Percentiles rank a stretch among this genome's conserved stretches.
These are phyloP conservation scores for Colletotrichum sp. DNA, from an alignment of 2,329 filamentous ascomycete species.

Conservation along the genomic window DNA sequence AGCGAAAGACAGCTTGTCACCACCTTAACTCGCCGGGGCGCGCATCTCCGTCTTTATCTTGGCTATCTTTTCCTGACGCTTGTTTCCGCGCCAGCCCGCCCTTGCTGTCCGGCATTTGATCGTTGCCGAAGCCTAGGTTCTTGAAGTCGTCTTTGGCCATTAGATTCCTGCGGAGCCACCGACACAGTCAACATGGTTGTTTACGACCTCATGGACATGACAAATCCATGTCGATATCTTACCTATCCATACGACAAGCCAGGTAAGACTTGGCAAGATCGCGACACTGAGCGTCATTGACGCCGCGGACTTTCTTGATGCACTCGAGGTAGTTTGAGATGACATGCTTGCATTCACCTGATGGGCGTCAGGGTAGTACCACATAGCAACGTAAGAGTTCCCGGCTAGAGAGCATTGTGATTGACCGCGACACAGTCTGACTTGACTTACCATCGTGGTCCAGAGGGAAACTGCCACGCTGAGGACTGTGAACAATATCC, in stretches of 20 bases:
- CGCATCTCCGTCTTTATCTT: not conserved
- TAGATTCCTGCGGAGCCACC: slow-evolving; percentile 68
- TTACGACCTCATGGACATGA: not conserved
- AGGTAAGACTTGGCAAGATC: slow-evolving; percentile 88
- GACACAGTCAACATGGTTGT: not conserved
- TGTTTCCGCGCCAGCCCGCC: slow-evolving; percentile 27
- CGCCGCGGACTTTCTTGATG: slow-evolving; percentile 81
- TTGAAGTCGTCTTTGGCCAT: slow-evolving; percentile 97
- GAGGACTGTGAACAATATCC: slow-evolving; percentile 61
- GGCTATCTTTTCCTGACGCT: not conserved
- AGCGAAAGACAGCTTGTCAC: slow-evolving; percentile 22
- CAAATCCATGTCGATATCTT: slow-evolving; percentile 36
- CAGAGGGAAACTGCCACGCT: slow-evolving; percentile 93
- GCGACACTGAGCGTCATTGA: slow-evolving; percentile 87
- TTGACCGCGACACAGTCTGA: not conserved
- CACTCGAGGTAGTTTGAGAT: slow-evolving; percentile 88
- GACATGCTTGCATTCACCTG: slow-evolving; percentile 90
- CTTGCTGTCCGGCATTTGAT: slow-evolving; percentile 21
- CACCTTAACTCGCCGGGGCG: slow-evolving; percentile 37
- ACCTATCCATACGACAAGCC: slow-evolving; percentile 93
- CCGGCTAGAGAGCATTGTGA: not conserved
- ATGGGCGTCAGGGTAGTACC: not conserved
- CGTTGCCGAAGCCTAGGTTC: slow-evolving; percentile 78
- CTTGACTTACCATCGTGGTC: slow-evolving; percentile 77
- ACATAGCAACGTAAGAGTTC: not conserved